phyloP scores from a whole-genome alignment of 306 rosid genomes.

The Fagus sylvatica region DNA sequence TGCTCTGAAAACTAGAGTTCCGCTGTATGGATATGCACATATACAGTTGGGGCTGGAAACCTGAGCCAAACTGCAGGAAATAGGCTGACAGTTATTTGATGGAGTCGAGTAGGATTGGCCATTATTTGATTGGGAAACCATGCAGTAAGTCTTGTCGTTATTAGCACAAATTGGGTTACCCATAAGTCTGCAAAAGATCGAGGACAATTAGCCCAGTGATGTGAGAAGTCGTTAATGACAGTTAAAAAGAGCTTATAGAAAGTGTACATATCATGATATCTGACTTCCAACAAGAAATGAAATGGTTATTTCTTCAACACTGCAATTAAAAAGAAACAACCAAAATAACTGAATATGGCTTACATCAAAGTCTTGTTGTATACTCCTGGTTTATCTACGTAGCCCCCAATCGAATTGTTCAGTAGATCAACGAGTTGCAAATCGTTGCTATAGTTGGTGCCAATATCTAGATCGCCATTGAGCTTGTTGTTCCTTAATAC shows the following conservation, averaged over 20 bases:
- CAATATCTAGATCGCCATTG: accelerated
- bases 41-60: conserved; percentile 62
- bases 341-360: not conserved
- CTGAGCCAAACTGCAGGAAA: conserved; percentile 35
- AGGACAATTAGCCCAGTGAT: not conserved
- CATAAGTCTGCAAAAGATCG: conserved; percentile 44
- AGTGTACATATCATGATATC: too few relatives aligned
- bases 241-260: too few relatives aligned
- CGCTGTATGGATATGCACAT: conserved; percentile 68
- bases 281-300: too few relatives aligned
- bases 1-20: conserved; percentile 57
- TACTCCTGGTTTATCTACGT: not conserved
- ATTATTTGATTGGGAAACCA: conserved; percentile 9
- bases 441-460: too few relatives aligned
- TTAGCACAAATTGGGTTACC: conserved; percentile 48
- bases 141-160: conserved; percentile 33
- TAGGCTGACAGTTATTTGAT: conserved; percentile 34
- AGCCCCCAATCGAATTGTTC: too few relatives aligned
- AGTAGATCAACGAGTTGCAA: too few relatives aligned
- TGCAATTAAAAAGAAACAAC: not conserved
- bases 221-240: not conserved
- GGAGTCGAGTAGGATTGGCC: conserved; percentile 26
- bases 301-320: not conserved
- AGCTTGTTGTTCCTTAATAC: too few relatives aligned
- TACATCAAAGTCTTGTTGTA: conserved; percentile 25